A percentile compares a stretch with the other conserved stretches of the same genome.
phyloP scores from a whole-genome alignment of 129 eudicot species.

The Tagetes patula region DNA sequence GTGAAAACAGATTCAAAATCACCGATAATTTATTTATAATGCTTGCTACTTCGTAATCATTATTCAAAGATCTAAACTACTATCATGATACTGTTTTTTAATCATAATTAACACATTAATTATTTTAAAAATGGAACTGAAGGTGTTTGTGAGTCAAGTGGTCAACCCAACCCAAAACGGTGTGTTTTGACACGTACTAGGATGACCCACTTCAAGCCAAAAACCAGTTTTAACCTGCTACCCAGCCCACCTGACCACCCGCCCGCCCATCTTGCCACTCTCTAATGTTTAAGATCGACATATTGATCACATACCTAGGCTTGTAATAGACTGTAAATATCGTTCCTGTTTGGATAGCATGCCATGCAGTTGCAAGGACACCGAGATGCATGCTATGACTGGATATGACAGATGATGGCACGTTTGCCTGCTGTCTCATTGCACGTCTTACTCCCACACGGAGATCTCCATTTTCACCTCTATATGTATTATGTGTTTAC shows the following conservation, averaged over 20 bases:
- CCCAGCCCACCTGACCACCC: not conserved
- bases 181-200: not conserved
- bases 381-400: conserved; percentile 96
- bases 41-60: not conserved
- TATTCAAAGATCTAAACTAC: not conserved
- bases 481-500: conserved; percentile 23
- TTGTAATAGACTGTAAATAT: conserved; percentile 78
- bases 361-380: conserved; percentile 86
- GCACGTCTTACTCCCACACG: conserved; percentile 90
- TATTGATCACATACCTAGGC: conserved; percentile 53
- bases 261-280: not conserved
- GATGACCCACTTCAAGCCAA: not conserved
- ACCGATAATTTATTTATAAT: not conserved
- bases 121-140: not conserved
- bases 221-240: not conserved
- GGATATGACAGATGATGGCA: conserved; percentile 82
- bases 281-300: not conserved
- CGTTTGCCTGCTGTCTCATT: conserved; percentile 79
- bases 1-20: not conserved
- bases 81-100: not conserved
- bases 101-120: not conserved
- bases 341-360: conserved; percentile 67
- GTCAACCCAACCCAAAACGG: not conserved
- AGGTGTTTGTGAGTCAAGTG: not conserved
- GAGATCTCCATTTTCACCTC: conserved; percentile 84